phyloP scores from a whole-genome alignment of 2,329 filamentous ascomycete species.

The Fulvia fulva region DNA sequence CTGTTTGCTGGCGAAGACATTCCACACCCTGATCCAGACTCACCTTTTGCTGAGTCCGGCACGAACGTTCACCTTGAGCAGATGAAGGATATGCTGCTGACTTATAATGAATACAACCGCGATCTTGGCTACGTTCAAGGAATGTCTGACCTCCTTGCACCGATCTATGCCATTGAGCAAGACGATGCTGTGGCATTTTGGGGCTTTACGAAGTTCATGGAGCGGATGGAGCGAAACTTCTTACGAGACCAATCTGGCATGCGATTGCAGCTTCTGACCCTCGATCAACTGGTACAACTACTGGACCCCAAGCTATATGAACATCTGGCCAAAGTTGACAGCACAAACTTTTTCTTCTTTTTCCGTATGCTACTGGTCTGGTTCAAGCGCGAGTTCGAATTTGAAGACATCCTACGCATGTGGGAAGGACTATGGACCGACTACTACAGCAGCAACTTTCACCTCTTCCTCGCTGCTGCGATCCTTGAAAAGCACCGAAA shows the following conservation, averaged over 20 bases:
- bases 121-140: slow-evolving; percentile 96
- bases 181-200: slow-evolving; percentile 97
- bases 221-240: slow-evolving; percentile 96
- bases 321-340: slow-evolving; percentile 84
- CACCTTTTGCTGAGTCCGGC: slow-evolving; percentile 85
- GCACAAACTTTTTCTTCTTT: slow-evolving; percentile 99
- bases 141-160: slow-evolving; percentile 94
- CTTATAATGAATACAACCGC: slow-evolving; percentile 96
- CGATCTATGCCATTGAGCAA: slow-evolving; percentile 94
- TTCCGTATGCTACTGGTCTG: slow-evolving; percentile 98
- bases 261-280: slow-evolving; percentile 81
- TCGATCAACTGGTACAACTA: slow-evolving; percentile 92
- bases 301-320: slow-evolving; percentile 94
- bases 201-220: slow-evolving; percentile 95
- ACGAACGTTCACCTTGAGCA: slow-evolving; percentile 98
- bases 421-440: slow-evolving; percentile 98
- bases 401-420: slow-evolving; percentile 77
- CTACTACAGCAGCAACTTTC: slow-evolving; percentile 81
- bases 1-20: slow-evolving; percentile 96
- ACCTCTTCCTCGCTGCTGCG: slow-evolving; percentile 87
- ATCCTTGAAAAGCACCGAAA: slow-evolving; percentile 95
- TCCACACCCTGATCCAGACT: slow-evolving; percentile 92
- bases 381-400: slow-evolving; percentile 97
- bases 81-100: slow-evolving; percentile 98
- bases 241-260: slow-evolving; percentile 93